These are phyloP conservation scores for Phytophthora citricola DNA, from an alignment of 352 stramenopile genomes.

Conservation along the genomic window DNA sequence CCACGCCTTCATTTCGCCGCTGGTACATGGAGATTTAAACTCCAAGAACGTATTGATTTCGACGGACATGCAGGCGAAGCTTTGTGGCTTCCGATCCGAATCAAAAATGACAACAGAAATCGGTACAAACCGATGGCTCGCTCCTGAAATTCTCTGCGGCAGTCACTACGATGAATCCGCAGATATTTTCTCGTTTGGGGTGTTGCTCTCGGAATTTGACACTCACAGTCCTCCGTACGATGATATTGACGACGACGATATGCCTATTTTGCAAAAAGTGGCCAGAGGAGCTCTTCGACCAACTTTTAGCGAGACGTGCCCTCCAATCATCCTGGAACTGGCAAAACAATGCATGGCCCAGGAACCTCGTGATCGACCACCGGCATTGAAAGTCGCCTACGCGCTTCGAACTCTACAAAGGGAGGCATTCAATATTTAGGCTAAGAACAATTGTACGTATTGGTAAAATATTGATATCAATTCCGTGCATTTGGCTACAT, in stretches of 20 bases:
- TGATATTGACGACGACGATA: slow-evolving; percentile 26
- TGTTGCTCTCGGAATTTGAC: slow-evolving; percentile 68
- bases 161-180: slow-evolving; percentile 51
- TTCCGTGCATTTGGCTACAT: no score
- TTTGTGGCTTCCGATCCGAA: slow-evolving; percentile 28
- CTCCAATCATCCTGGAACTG: slow-evolving; percentile 28
- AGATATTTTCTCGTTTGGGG: slow-evolving; percentile 64
- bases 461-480: background rate
- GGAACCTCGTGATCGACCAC: slow-evolving; percentile 23
- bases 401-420: slow-evolving; percentile 18
- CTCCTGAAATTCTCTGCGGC: slow-evolving; percentile 67
- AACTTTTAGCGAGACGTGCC: slow-evolving; percentile 30
- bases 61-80: slow-evolving; percentile 34
- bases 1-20: slow-evolving; percentile 33
- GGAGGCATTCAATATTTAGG: slow-evolving; percentile 27
- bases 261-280: slow-evolving; percentile 45
- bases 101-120: slow-evolving; percentile 37
- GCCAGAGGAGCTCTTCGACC: slow-evolving; percentile 31
- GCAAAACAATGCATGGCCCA: slow-evolving; percentile 38
- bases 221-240: slow-evolving; percentile 57
- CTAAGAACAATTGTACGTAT: background rate
- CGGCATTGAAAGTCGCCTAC: slow-evolving; percentile 27
- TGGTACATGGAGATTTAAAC: slow-evolving; percentile 37
- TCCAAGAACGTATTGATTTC: slow-evolving; percentile 39
- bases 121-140: slow-evolving; percentile 64